Evolutionary conservation across 1,139 yeast genomes (phyloP).

Genomic region (Saccharomyces hybrid): DNA sequence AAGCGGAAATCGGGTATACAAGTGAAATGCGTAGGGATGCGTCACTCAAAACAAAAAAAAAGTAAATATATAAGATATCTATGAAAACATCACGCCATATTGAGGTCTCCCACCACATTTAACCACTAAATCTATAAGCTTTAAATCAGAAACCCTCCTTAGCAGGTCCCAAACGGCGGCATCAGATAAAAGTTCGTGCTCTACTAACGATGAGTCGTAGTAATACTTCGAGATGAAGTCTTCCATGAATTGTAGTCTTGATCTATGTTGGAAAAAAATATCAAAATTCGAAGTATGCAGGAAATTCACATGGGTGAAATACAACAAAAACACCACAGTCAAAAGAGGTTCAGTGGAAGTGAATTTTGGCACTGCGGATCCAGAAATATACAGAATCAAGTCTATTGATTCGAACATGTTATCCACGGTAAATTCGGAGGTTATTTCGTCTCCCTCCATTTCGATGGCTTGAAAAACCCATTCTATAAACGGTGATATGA

Average conservation of each 20-base stretch:
- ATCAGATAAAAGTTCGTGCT: constrained; percentile 14
- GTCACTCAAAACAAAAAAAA: not conserved
- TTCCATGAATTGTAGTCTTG: not conserved
- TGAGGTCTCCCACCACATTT: constrained; percentile 21
- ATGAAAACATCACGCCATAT: constrained; percentile 5
- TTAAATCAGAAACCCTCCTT: constrained; percentile 11
- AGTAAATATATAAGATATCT: not conserved
- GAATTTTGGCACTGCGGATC: not conserved
- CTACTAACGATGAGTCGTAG: constrained; percentile 4
- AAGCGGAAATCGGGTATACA: not conserved
- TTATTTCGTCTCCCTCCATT: not conserved
- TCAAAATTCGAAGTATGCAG: constrained; percentile 5
- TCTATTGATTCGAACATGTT: not conserved
- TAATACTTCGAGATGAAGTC: constrained; percentile 3
- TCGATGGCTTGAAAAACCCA: constrained; percentile 1
- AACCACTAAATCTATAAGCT: constrained; percentile 15
- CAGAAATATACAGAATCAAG: not conserved
- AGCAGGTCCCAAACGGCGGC: constrained; percentile 20
- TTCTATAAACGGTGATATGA: constrained; percentile 2
- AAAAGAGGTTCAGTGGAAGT: constrained; percentile 2
- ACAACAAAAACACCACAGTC: constrained; percentile 6
- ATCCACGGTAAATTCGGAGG: not conserved
- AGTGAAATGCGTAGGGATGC: too few relatives aligned
- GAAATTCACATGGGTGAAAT: constrained; percentile 4
- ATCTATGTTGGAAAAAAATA: not conserved